Base-by-base conservation (phyloP, 257 asterid genomes). In the Lithospermum erythrorhizon region DNA sequence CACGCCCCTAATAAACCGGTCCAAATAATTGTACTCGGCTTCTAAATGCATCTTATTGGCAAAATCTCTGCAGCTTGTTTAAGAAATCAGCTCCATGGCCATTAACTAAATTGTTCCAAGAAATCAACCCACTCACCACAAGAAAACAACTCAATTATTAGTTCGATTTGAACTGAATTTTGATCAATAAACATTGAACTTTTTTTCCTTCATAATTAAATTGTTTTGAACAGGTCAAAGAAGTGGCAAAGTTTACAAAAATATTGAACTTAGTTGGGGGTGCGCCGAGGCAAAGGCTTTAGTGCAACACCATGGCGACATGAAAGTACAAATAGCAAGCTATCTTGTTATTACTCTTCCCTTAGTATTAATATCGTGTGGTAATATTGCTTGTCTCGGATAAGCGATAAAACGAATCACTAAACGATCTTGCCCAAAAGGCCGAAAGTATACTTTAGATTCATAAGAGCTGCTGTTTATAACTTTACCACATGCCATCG, bases 11-110 rank as follows among this genome's bases (percentile, higher is more conserved):
- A 87, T 55, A 90, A 48, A 18, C 87, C 65, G 8, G 88, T 85
- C 96, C n/a, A 96, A 90, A 64, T 87, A 78, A 21, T 83, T 80
- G 58, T 82, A 59, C 24, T 90, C 96, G 3, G 98, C 71, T 59
- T 72, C 65, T 8, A 87, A 21, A 1, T 94, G 91, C 96, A 90
- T 85, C 61, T 69, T 77, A 21, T 66, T 57, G 29, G 82, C 75
- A 90, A 82, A 69, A n/a, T n/a, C n/a, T 87, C 85, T 77, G 83
- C 63, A 52, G 98, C 98, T 29, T 75, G 79, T 67, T 64, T 54
- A 90, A 72, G 18, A 87, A 94, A 53, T 78, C 76, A 55, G 69
- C 80, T 57, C 89, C 98, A 66, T 78, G 84, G 54, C 96, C 95
- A 32, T 90, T 96, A 49, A 83, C 74, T n/a, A n/a, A n/a, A n/a